These are phyloP conservation scores for Aegilops sharonensis DNA, from an alignment of 176 grass and related monocot genomes.

Conservation along the genomic window DNA sequence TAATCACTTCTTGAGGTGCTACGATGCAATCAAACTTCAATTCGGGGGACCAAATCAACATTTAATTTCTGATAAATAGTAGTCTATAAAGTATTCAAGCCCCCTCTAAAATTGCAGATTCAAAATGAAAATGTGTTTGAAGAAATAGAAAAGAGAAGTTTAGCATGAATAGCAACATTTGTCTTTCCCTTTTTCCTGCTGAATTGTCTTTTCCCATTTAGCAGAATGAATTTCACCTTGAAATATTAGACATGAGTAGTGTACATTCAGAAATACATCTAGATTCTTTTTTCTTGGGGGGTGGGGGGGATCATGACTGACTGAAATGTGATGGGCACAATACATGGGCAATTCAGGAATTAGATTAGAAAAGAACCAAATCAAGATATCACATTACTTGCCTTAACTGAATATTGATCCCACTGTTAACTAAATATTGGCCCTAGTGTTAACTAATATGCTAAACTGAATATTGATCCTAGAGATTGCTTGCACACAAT, in stretches of 20 bases:
- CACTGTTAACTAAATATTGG: no score
- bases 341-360: background rate
- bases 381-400: background rate
- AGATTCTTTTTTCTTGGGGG: background rate
- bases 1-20: background rate
- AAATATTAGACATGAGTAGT: background rate
- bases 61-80: background rate
- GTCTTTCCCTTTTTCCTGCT: background rate
- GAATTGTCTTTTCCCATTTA: background rate
- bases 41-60: background rate
- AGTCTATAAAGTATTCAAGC: constrained; percentile 1
- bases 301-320: background rate
- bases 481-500: no score
- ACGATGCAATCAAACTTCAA: background rate
- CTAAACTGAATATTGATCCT: no score
- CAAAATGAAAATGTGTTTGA: background rate
- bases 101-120: background rate
- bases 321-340: background rate
- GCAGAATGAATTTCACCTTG: background rate
- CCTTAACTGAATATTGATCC: no score
- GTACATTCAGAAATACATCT: background rate
- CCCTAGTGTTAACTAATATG: no score
- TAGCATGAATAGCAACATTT: background rate
- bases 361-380: background rate
- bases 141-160: background rate